phyloP scores from a whole-genome alignment of 345 rosid species.

The Eutrema yunnanense region DNA sequence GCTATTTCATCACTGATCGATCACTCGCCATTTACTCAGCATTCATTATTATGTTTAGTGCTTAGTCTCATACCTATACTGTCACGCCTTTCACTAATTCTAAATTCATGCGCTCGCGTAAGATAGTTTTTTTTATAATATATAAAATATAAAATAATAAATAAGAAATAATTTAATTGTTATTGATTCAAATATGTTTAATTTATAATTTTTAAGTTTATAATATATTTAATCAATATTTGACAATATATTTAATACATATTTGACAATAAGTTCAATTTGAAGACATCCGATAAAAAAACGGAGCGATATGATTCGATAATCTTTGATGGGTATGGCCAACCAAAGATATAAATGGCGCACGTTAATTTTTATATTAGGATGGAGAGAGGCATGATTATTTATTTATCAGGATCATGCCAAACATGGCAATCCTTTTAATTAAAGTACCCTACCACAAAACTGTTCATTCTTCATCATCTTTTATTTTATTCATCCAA shows the following conservation, averaged over 20 bases:
- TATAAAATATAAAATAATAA: too few species aligned
- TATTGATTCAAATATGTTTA: too few species aligned
- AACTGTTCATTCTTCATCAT: neutral
- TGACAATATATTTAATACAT: too few species aligned
- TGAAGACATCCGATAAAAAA: too few species aligned
- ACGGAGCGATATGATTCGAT: neutral
- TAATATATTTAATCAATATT: too few species aligned
- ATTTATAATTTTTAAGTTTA: too few species aligned
- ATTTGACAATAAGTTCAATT: too few species aligned
- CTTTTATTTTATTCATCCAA: neutral
- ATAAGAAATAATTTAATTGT: too few species aligned
- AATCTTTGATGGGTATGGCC: neutral
- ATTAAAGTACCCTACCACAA: neutral
- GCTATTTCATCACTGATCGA: neutral
- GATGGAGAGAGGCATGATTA: neutral
- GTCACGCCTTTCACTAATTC: neutral
- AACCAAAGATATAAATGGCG: neutral
- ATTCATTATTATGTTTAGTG: neutral
- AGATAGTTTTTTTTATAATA: too few species aligned
- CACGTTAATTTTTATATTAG: neutral
- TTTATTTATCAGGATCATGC: neutral
- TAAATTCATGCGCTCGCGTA: too few species aligned
- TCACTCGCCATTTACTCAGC: neutral
- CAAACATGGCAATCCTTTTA: constrained; percentile 10
- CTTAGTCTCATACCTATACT: neutral